Conservation (phyloP, 441 rosid species). For the Rhodomyrtus psidioides region DNA sequence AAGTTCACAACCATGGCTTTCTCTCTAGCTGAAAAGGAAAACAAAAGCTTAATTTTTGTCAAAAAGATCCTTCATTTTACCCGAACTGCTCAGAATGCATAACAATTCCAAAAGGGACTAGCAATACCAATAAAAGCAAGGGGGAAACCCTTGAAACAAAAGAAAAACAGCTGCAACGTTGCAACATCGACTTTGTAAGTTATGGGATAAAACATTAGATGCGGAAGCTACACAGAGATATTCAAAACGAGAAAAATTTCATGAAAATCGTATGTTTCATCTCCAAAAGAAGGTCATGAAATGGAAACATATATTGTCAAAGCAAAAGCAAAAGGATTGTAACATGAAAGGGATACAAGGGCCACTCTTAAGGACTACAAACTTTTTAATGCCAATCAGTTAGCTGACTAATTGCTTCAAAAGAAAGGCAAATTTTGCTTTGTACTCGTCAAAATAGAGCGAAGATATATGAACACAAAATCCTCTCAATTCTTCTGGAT, state of each 20-base stretch:
- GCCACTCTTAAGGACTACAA: neutral
- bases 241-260: neutral
- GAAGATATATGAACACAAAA: neutral
- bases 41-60: neutral
- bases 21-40: constrained; percentile 60
- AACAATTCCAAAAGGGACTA: neutral
- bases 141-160: neutral
- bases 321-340: neutral
- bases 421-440: neutral
- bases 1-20: constrained; percentile 89
- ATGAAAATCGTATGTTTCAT: neutral
- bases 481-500: neutral
- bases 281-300: neutral
- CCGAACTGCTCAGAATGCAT: neutral
- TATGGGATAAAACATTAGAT: neutral
- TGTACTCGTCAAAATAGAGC: neutral
- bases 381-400: neutral
- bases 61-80: neutral
- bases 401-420: neutral
- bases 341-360: neutral
- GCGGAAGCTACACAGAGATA: neutral
- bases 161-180: neutral
- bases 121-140: neutral
- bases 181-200: neutral
- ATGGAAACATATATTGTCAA: neutral